A percentile compares a stretch with the other conserved stretches of the same genome.
phyloP scores from a whole-genome alignment of 2,329 filamentous ascomycete genomes.

The Ascocoryne sarcoides region DNA sequence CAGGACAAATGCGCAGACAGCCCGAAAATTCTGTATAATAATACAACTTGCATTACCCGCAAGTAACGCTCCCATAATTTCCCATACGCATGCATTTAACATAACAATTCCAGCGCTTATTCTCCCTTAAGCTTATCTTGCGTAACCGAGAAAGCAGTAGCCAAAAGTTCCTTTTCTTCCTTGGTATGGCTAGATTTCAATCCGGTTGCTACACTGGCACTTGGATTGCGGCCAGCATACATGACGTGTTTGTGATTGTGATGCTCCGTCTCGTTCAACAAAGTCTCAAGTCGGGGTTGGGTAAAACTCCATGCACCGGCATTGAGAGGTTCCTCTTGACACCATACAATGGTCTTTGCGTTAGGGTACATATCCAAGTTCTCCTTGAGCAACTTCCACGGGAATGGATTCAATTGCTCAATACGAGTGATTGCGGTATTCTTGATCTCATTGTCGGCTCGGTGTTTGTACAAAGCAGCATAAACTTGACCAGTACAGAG shows the following conservation, averaged over 20 bases:
- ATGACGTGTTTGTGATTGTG: conserved; percentile 93
- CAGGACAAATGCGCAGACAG: no score
- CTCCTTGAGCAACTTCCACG: conserved; percentile 92
- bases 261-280: conserved; percentile 86
- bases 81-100: conserved; percentile 3
- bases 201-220: conserved; percentile 88
- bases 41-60: conserved; percentile 11
- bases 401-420: conserved; percentile 98
- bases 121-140: conserved; percentile 61
- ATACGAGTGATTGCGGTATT: conserved; percentile 91
- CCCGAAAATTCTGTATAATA: conserved; percentile 20
- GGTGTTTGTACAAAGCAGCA: conserved; percentile 82
- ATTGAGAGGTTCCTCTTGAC: conserved; percentile 95
- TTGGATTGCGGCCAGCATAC: conserved; percentile 91
- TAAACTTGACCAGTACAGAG: conserved; percentile 95
- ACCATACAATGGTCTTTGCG: conserved; percentile 94
- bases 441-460: conserved; percentile 75
- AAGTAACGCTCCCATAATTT: not conserved
- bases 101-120: conserved; percentile 19
- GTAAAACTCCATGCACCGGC: conserved; percentile 94
- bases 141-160: conserved; percentile 54
- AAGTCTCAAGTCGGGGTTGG: conserved; percentile 94
- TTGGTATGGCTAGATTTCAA: conserved; percentile 80
- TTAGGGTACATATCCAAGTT: conserved; percentile 97
- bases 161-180: conserved; percentile 81